Evolutionary conservation across 305 asterid genomes (phyloP).

Genomic region (Stenogyne calaminthoides): DNA sequence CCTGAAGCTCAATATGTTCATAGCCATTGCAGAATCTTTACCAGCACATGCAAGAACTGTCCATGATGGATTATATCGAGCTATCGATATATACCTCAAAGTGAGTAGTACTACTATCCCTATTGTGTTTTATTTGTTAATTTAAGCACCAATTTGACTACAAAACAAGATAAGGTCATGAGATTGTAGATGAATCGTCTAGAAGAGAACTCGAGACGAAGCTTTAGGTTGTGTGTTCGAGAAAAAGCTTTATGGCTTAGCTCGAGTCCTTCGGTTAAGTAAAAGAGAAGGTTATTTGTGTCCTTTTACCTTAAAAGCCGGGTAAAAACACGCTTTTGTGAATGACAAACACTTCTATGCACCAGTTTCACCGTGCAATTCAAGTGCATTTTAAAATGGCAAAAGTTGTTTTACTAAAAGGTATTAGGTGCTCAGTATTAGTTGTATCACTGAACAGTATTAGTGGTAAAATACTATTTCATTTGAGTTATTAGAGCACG

Average conservation of each 20-base stretch:
- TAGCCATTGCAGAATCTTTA: slow-evolving; percentile 73
- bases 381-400: no score
- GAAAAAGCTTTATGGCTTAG: background rate
- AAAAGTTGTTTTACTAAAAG: no score
- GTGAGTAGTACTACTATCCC: slow-evolving; percentile 41
- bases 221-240: no score
- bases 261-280: background rate
- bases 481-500: no score
- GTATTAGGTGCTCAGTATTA: no score
- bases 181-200: background rate
- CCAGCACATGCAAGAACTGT: slow-evolving; percentile 76
- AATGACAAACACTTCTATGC: no score
- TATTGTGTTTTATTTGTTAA: background rate
- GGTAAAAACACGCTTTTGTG: background rate
- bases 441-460: no score
- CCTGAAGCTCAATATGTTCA: slow-evolving; percentile 68
- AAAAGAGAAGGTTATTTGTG: background rate
- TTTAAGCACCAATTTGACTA: background rate
- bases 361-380: no score
- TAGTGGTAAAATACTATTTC: no score
- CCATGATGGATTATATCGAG: slow-evolving; percentile 83
- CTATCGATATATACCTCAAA: slow-evolving; percentile 89
- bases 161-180: background rate
- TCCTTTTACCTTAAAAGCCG: background rate
- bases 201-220: background rate